Base-by-base conservation (phyloP, 441 rosid species). In the Populus hybrid region DNA sequence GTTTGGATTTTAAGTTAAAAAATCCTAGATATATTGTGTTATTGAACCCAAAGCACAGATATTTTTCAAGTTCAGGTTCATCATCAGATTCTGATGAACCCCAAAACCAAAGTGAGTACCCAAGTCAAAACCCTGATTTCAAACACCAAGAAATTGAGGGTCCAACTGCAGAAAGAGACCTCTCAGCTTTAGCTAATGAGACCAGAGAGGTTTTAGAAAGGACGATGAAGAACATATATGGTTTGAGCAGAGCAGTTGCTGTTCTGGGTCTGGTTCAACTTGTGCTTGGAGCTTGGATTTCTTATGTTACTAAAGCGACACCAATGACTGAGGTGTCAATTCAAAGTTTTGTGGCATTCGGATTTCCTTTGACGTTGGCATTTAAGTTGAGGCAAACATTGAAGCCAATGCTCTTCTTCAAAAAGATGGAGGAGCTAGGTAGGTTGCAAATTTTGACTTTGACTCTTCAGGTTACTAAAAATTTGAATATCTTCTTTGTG, bases 91-190 rank as follows among this genome's bases (percentile, higher is more conserved):
- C 64, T 24, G 87, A 81, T 71, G 69, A 86, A 21, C 53, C 83
- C n/a, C 70, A 18, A 21, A 64, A 57, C 21, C 74, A 74, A 46
- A 81, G 69, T 14, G 84, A 83, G 28, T 81, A 82, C 67, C 91
- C 90, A 5, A 89, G 87, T 78, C 82, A 86, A 76, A 90, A 87
- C 78, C 87, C 89, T 3, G 83, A 87, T 71, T 91, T 92, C 88
- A 90, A 93, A 88, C 96, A 92, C 86, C 98, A 92, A 73, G 98
- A 95, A 80, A 92, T 93, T 80, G 98, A 92, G 75, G 99, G 98
- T 0, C 95, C 95, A 2, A 93, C 99, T 0, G 96, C 90, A 36
- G 98, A 93, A 68, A 88, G 98, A 9, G 96, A 95, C 79, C 76
- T 89, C 61, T 93, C 99, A 9, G 81, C 91, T 12, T 69, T 93